phyloP scores from a whole-genome alignment of 1,284 basidiomycete species.

The Melanopsichium pennsylvanicum region DNA sequence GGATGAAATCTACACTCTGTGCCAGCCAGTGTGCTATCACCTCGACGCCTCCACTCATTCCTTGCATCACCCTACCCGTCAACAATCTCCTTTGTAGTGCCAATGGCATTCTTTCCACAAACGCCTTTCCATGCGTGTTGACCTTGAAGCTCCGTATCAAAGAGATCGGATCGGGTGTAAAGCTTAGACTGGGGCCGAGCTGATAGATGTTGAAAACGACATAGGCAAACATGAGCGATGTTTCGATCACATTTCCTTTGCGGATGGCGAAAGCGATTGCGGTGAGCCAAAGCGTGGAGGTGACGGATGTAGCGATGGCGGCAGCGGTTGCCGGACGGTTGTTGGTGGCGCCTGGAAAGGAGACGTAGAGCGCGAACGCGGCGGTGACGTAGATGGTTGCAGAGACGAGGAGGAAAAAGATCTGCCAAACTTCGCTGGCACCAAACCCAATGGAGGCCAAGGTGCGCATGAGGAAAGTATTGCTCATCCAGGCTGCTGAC shows the following conservation, averaged over 20 bases:
- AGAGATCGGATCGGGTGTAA: constrained; percentile 60
- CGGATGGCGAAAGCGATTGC: constrained; percentile 63
- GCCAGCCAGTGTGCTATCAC: constrained; percentile 53
- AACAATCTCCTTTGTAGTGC: constrained; percentile 24
- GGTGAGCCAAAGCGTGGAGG: constrained; percentile 61
- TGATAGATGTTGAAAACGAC: constrained; percentile 64
- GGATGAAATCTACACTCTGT: constrained; percentile 52
- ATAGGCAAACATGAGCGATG: constrained; percentile 62
- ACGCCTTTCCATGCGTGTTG: constrained; percentile 31
- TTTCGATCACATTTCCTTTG: constrained; percentile 64
- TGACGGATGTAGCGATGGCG: constrained; percentile 59
- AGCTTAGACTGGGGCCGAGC: constrained; percentile 52
- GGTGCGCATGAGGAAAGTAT: constrained; percentile 44
- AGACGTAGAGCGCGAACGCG: constrained; percentile 56
- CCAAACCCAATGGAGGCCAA: constrained; percentile 56
- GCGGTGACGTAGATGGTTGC: constrained; percentile 62
- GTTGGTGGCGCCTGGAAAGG: constrained; percentile 59
- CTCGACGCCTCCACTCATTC: constrained; percentile 33
- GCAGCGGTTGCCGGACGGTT: constrained; percentile 55
- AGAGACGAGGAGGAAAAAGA: constrained; percentile 60
- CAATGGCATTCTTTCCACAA: constrained; percentile 29
- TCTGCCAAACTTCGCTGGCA: constrained; percentile 61
- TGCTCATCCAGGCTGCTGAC: constrained; percentile 32
- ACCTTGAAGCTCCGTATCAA: constrained; percentile 62
- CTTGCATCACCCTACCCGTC: constrained; percentile 40